phyloP scores from a whole-genome alignment of 2,329 filamentous ascomycete species.

The Exophiala alcalophila region DNA sequence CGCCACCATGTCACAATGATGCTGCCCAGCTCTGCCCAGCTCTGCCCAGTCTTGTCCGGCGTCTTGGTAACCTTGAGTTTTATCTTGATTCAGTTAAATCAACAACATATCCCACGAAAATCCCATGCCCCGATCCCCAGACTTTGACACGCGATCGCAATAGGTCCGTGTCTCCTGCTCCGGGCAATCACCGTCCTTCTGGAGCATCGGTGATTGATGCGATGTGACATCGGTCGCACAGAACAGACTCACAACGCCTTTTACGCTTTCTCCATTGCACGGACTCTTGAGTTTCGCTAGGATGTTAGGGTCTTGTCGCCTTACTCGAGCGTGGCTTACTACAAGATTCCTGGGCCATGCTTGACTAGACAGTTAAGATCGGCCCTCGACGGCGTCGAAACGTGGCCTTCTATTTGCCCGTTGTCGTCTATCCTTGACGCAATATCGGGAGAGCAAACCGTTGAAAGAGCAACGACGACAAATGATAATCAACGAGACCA shows the following conservation, averaged over 20 bases:
- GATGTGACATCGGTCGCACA: slow-evolving; percentile 9
- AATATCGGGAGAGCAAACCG: too few species aligned
- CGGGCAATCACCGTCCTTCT: background rate
- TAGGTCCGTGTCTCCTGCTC: slow-evolving; percentile 8
- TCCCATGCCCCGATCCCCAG: slow-evolving; percentile 3
- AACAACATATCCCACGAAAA: too few species aligned
- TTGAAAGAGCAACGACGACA: too few species aligned
- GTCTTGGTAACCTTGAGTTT: slow-evolving; percentile 8
- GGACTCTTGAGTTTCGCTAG: too few species aligned
- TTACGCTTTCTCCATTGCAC: too few species aligned
- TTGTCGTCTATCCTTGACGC: too few species aligned
- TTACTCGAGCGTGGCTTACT: slow-evolving; percentile 11
- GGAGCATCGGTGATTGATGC: background rate
- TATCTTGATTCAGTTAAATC: slow-evolving; percentile 3
- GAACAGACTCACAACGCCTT: background rate
- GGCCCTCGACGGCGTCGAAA: too few species aligned
- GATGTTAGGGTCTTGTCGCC: too few species aligned
- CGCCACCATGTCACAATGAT: too few species aligned
- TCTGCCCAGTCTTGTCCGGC: too few species aligned
- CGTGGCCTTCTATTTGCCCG: too few species aligned
- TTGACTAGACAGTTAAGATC: slow-evolving; percentile 8
- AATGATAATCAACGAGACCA: too few species aligned
- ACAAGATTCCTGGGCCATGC: slow-evolving; percentile 13
- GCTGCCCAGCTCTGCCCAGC: slow-evolving; percentile 6
- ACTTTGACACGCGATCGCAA: background rate